These are phyloP conservation scores for Lojkania enalia DNA, from an alignment of 2,329 filamentous ascomycete species.

Conservation along the genomic window DNA sequence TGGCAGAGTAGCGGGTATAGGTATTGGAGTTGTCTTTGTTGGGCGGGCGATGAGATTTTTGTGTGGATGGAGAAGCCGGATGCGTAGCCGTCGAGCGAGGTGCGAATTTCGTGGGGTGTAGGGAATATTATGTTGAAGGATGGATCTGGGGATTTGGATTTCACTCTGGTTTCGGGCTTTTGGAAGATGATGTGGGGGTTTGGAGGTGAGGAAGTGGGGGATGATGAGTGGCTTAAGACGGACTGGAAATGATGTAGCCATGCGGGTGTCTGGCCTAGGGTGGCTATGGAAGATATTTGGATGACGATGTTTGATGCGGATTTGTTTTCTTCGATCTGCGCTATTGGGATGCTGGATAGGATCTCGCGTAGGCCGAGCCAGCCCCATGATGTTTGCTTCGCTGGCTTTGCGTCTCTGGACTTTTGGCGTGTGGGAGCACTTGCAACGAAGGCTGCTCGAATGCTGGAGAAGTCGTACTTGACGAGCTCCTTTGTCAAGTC, in stretches of 20 bases:
- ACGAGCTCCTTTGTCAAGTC: conserved; percentile 61
- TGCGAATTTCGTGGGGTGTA: conserved; percentile 75
- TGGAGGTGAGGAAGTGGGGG: conserved; percentile 4
- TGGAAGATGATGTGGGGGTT: conserved; percentile 15
- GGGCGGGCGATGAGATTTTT: conserved; percentile 70
- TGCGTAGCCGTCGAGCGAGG: conserved; percentile 74
- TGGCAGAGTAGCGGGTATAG: conserved; percentile 71
- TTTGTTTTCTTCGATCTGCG: conserved; percentile 30
- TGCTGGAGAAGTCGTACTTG: conserved; percentile 68
- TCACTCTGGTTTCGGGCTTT: conserved; percentile 8
- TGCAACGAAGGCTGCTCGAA: conserved; percentile 74
- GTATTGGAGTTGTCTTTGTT: conserved; percentile 74
- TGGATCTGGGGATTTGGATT: conserved; percentile 49
- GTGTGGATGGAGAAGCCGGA: conserved; percentile 82
- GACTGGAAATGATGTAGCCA: conserved; percentile 67
- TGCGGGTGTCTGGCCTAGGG: conserved; percentile 68
- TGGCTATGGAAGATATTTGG: conserved; percentile 82
- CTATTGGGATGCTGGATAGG: conserved; percentile 54
- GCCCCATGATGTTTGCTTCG: conserved; percentile 67
- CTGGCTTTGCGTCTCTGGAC: conserved; percentile 47
- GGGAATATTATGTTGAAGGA: conserved; percentile 77
- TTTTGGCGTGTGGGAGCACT: conserved; percentile 74
- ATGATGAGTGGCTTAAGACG: conserved; percentile 32
- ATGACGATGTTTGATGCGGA: conserved; percentile 51
- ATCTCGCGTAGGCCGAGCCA: conserved; percentile 70